Evolutionary conservation across 208 protist species (phyloP), one percentile per base, ranked within the genome.

Genomic region (Leishmania tarentolae): DNA sequence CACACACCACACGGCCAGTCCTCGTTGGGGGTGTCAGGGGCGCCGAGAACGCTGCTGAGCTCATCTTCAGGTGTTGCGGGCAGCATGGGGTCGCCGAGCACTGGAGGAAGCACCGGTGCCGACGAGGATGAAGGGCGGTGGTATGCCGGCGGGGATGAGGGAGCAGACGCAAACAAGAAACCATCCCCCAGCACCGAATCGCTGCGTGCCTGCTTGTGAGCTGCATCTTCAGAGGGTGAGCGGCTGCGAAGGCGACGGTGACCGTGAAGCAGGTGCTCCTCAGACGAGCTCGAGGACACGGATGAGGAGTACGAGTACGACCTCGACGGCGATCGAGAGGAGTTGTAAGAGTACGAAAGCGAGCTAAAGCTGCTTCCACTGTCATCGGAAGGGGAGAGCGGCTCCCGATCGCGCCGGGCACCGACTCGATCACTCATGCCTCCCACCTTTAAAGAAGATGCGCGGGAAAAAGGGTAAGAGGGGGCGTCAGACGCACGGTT

Each of bases 1-100:
- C 94, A 97, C 44, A 97, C 90, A 19, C 88, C 89, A 75, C 94
- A 97, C n/a, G 91, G 82, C 94, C 94, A 97, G 68, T 95, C 94
- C 6, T 78, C 77, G 19, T 47, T 63, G 0, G 93, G 91, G 6
- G 66, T 83, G 24, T 72, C 77, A 28, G 78, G 61, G 37, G 81
- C 59, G 53, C 66, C 59, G 70, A 75, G 50, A 24, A 81, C 63
- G 31, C 75, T 80, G 42, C 15, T 19, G 31, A n/a, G 24, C 15
- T 56, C 35, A 19, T 7, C 52, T 46, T 56, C 76, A 9, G 17
- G 5, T 19, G 50, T 24, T 59, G n/a, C 65, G 21, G 66, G 61
- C 31, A 66, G 50, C 52, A 79, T 42, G 0, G 61, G 66, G 17
- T 70, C 53, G 28, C 63, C 74, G 46, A 86, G 63, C 35, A 86